A percentile compares a stretch with the other conserved stretches of the same genome.
Evolutionary conservation across 2,329 filamentous ascomycete species (phyloP).

Genomic region (Arthrobotrys pseudoclavata): DNA sequence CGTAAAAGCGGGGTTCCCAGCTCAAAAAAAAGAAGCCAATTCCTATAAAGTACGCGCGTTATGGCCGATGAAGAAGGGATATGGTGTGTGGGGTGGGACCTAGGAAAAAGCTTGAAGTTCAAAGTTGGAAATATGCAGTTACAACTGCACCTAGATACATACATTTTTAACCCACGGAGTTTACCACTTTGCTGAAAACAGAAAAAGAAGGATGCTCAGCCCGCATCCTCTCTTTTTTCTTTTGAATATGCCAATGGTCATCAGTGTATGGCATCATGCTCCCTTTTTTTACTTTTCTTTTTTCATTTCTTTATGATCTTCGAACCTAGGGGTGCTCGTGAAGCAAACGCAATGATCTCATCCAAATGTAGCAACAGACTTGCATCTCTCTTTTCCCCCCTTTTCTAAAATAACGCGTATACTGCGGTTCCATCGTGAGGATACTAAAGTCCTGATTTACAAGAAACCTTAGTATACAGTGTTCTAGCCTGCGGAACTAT

Average conservation of each 20-base stretch:
- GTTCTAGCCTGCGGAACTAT: not conserved
- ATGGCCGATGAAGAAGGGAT: slow-evolving; percentile 42
- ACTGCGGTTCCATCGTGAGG: slow-evolving; percentile 16
- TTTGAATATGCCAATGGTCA: slow-evolving; percentile 30
- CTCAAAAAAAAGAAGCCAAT: slow-evolving; percentile 10
- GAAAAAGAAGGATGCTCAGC: not conserved
- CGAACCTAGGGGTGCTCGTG: slow-evolving; percentile 3
- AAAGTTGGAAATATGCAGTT: not conserved
- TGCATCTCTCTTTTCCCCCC: not conserved
- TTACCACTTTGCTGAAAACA: slow-evolving; percentile 12
- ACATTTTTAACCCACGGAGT: slow-evolving; percentile 29
- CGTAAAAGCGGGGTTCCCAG: slow-evolving; percentile 14
- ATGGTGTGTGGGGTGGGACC: not conserved
- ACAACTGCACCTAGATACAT: slow-evolving; percentile 5
- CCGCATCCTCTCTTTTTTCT: not conserved
- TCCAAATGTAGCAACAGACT: slow-evolving; percentile 54
- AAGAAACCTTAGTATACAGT: not conserved
- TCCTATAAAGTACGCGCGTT: slow-evolving; percentile 48
- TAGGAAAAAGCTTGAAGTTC: not conserved
- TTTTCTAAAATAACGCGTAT: slow-evolving; percentile 24
- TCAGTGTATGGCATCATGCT: slow-evolving; percentile 47
- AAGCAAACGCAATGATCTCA: slow-evolving; percentile 38
- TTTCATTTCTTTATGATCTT: slow-evolving; percentile 3
- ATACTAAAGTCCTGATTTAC: slow-evolving; percentile 33
- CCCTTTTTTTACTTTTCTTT: not conserved